Evolutionary conservation across 1,284 basidiomycete genomes (phyloP).

Genomic region (Leccinum fuscescens): DNA sequence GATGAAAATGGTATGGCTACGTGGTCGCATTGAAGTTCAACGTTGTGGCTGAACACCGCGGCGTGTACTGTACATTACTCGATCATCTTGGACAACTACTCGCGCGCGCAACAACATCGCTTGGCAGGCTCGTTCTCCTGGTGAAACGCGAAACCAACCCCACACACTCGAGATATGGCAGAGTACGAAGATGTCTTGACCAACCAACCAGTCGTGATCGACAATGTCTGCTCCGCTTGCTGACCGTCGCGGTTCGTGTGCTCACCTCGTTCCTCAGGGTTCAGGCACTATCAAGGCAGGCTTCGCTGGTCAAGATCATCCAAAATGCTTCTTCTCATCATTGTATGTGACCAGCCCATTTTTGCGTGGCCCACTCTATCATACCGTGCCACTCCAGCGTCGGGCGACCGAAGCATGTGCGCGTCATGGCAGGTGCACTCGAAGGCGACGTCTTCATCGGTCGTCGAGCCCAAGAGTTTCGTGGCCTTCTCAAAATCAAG

Average conservation of each 20-base stretch:
- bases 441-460: constrained; percentile 95
- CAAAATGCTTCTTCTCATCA: constrained; percentile 97
- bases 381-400: constrained; percentile 54
- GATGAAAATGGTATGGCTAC: constrained; percentile 10
- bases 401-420: constrained; percentile 91
- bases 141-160: constrained; percentile 6
- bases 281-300: constrained; percentile 97
- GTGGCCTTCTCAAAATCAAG: constrained; percentile 93
- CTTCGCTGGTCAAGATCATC: constrained; percentile 96
- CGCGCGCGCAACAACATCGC: not conserved
- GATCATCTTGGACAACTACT: not conserved
- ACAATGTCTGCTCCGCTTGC: constrained; percentile 70
- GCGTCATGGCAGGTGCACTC: constrained; percentile 94
- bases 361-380: constrained; percentile 17
- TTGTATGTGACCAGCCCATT: constrained; percentile 67
- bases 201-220: constrained; percentile 93
- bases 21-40: constrained; percentile 21
- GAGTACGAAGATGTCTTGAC: constrained; percentile 90
- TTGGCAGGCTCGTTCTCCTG: not conserved
- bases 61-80: not conserved
- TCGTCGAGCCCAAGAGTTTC: constrained; percentile 87
- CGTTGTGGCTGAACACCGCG: constrained; percentile 19
- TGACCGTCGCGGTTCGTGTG: constrained; percentile 18
- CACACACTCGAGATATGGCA: constrained; percentile 48
- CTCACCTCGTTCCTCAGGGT: constrained; percentile 55